Evolutionary conservation across 768 basidiomycete genomes (phyloP).

Genomic region (Trametes elegans): DNA sequence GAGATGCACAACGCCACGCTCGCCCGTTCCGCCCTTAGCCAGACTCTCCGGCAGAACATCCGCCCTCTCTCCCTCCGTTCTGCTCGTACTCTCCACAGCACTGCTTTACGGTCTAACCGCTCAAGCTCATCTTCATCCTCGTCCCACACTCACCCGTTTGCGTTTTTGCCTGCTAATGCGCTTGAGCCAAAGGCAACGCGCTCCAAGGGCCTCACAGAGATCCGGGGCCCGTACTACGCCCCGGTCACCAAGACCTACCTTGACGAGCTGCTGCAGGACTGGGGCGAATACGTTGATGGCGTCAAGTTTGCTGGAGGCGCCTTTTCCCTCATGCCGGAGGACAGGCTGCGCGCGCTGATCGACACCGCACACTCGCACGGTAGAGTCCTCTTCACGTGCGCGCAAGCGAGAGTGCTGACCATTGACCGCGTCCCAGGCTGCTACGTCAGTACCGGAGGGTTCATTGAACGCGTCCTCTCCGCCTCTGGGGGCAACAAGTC

Average conservation of each 20-base stretch:
- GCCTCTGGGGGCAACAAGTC: constrained; percentile 33
- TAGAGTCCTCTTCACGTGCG: neutral
- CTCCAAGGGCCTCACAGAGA: constrained; percentile 40
- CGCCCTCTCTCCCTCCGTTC: neutral
- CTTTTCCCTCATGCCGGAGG: constrained; percentile 42
- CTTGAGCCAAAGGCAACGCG: constrained; percentile 35
- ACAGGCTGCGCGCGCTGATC: constrained; percentile 36
- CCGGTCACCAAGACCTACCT: constrained; percentile 41
- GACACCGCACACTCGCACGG: constrained; percentile 41
- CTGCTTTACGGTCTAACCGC: neutral
- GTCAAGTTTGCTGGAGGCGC: constrained; percentile 46
- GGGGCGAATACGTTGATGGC: constrained; percentile 43
- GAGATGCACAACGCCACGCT: neutral
- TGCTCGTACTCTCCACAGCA: neutral
- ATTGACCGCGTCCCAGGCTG: constrained; percentile 15
- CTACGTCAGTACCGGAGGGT: constrained; percentile 45
- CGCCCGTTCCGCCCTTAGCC: neutral
- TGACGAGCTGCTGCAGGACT: constrained; percentile 40
- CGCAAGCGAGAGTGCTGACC: no score
- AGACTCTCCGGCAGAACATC: neutral
- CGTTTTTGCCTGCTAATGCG: constrained; percentile 33
- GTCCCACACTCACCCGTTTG: neutral
- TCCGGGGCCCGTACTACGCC: constrained; percentile 45
- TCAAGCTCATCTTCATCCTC: neutral
- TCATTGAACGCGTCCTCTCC: constrained; percentile 38